Base-by-base conservation (phyloP, 768 basidiomycete species). In the Boletus rubescentipes region DNA sequence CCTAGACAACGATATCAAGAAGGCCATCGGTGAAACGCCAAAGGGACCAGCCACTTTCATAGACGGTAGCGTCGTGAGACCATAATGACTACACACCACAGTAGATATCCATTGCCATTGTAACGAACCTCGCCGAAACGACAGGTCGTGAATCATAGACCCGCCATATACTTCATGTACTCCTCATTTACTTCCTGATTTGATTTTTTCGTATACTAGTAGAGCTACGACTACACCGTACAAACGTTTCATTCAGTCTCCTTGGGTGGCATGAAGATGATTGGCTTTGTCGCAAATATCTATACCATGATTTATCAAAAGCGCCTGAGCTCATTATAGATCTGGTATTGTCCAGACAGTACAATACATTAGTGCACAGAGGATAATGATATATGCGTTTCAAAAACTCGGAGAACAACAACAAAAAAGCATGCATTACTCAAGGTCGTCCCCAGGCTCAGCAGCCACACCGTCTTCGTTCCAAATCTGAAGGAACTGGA, bases 401-500 rank as follows among this genome's bases (percentile, higher is more conserved):
- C 20, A 54, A 23, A 46, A 40, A 45, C 29, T 3, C 7, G 18
- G 26, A 57, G 29, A 46, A 35, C 9, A 40, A 32, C 26, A 42
- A 47, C 21, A 36, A 26, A 37, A 15, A 26, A 29, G 43, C 6
- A 7, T 31, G 26, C 21, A 29, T 72, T 55, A 77, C 40, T 69
- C 61, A 37, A 73, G 62, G 49, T 82, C 76, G 41, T 83, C 84
- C 50, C 74, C 75, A 10, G 79, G 80, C 68, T 91, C 89, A 4
- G 80, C 84, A 14, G 76, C 75, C 34, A 89, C 77, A 23, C 89
- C 90, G 61, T 91, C 89, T 64, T 88, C 89, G 48, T 85, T 87
- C 88, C 89, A 93, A 49, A 90, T 82, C 57, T 84, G 82, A 48
- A 89, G 73, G 69, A 90, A 87, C 87, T 91, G 54, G 8, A 31